Base-by-base conservation (phyloP, 1,284 basidiomycete species). In the Anthracocystis panici-leucophaei region DNA sequence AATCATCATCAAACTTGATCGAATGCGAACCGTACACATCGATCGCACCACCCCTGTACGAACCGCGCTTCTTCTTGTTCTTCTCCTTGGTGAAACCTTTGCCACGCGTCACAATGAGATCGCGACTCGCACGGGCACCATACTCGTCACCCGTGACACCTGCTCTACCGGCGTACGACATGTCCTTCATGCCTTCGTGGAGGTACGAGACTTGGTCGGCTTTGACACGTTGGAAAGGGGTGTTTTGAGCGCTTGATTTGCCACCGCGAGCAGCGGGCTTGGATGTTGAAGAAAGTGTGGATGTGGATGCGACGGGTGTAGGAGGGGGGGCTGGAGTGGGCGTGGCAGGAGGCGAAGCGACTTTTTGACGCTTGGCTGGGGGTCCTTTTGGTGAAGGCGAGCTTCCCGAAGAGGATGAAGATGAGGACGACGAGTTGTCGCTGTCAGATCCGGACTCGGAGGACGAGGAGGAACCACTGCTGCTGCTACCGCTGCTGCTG, bases 71-170 rank as follows among this genome's bases (percentile, higher is more conserved):
- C 88, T 98, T 98, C 90, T 99, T 99, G 88, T 97, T 98, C 88
- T 99, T 98, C 88, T 97, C 96, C 87, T 98, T 99, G 59, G 94
- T 90, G 88, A 99, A 99, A 9, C 93, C 93, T 52, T 92, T 92
- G 12, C 96, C 96, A 7, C 94, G 90, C 2, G 96, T 98, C 23
- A 95, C 92, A 76, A 97, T 92, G 66, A 99, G 87, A 86, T 98
- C 96, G 51, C 89, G 88, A 68, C 91, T 91, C 0, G 96, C 96
- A 61, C 89, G 89, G 20, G 91, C 91, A 33, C 96, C 96, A 83
- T 97, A 99, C 40, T 75, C 72, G 84, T 97, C 96, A 75, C 91
- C 91, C 21, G 79, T 77, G 42, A 73, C 60, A 3, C 88, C 87
- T 3, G 89, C 90, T 64, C 92, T 92, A 35, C 91, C 90, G 54